Conservation (phyloP, 2,329 filamentous ascomycete species). For the Xylariaceae sp. region DNA sequence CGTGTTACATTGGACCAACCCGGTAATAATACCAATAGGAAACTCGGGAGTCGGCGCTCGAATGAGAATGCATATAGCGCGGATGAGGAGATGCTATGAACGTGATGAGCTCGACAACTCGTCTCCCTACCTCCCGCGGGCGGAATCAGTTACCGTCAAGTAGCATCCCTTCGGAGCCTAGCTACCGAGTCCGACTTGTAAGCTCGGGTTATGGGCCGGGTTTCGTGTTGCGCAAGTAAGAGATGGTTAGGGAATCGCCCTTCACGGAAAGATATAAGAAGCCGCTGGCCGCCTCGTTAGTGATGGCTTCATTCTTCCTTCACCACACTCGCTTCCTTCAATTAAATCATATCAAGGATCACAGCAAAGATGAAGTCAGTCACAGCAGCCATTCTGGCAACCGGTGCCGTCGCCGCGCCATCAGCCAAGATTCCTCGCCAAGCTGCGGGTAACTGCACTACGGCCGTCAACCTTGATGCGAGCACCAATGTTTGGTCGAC, state of each 20-base stretch:
- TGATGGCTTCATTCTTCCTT: conserved; percentile 14
- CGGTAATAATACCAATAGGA: conserved; percentile 24
- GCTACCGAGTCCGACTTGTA: conserved; percentile 31
- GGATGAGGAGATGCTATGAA: conserved; percentile 16
- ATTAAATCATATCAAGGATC: conserved; percentile 20
- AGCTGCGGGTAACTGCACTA: conserved; percentile 25
- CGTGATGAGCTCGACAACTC: conserved; percentile 8
- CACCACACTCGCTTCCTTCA: conserved; percentile 26
- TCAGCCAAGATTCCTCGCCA: conserved; percentile 22
- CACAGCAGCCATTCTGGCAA: conserved; percentile 28
- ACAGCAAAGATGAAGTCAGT: conserved; percentile 32
- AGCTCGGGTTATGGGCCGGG: conserved; percentile 28
- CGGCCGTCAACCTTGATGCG: conserved; percentile 32
- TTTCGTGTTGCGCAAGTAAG: conserved; percentile 29
- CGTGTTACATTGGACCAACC: conserved; percentile 28
- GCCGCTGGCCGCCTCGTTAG: conserved; percentile 12
- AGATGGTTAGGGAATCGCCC: background rate
- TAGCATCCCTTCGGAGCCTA: conserved; percentile 29
- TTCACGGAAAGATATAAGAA: conserved; percentile 28
- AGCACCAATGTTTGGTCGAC: conserved; percentile 31
- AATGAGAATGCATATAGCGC: conserved; percentile 19
- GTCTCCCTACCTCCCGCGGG: conserved; percentile 24
- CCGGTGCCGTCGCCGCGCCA: conserved; percentile 31
- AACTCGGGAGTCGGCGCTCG: conserved; percentile 22
- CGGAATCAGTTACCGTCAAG: conserved; percentile 19